These are phyloP conservation scores for Handroanthus guayacan DNA, from an alignment of 257 asterid species.

Conservation along the genomic window DNA sequence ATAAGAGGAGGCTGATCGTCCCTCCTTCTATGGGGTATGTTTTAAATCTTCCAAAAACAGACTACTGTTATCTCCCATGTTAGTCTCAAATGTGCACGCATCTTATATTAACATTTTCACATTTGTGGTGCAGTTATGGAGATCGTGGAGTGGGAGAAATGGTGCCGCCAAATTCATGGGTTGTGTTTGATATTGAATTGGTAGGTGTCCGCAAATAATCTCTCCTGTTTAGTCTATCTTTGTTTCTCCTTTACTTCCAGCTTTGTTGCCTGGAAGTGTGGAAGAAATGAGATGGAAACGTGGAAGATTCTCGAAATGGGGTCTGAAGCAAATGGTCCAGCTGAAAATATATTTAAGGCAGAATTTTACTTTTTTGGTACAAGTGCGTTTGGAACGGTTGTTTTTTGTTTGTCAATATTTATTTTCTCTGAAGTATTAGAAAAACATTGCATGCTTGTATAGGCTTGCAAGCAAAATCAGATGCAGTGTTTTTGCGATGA, in stretches of 20 bases:
- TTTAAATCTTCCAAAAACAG: not conserved
- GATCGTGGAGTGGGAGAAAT: conserved; percentile 52
- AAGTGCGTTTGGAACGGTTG: not conserved
- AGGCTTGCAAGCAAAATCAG: not conserved
- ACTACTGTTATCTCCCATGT: not conserved
- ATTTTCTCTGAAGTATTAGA: not conserved
- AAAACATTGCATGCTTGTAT: not conserved
- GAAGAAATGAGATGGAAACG: conserved; percentile 39
- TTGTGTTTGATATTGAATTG: conserved; percentile 78
- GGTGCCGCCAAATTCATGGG: conserved; percentile 90
- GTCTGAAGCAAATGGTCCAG: conserved; percentile 58
- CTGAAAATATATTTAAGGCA: conserved; percentile 29
- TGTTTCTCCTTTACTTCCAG: conserved; percentile 10
- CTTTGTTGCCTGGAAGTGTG: not conserved
- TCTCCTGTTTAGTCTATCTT: conserved; percentile 20
- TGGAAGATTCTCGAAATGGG: conserved; percentile 38
- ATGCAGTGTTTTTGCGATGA: not conserved
- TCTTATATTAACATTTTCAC: not conserved
- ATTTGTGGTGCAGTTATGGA: conserved; percentile 65
- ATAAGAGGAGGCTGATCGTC: conserved; percentile 72
- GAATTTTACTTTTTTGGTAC: not conserved
- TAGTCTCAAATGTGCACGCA: not conserved
- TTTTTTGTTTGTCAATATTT: too few species aligned
- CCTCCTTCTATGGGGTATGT: conserved; percentile 92
- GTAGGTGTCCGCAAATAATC: conserved; percentile 47